These are phyloP conservation scores for Sporisorium iseilematis-ciliati DNA, from an alignment of 1,284 basidiomycete genomes.

Conservation along the genomic window DNA sequence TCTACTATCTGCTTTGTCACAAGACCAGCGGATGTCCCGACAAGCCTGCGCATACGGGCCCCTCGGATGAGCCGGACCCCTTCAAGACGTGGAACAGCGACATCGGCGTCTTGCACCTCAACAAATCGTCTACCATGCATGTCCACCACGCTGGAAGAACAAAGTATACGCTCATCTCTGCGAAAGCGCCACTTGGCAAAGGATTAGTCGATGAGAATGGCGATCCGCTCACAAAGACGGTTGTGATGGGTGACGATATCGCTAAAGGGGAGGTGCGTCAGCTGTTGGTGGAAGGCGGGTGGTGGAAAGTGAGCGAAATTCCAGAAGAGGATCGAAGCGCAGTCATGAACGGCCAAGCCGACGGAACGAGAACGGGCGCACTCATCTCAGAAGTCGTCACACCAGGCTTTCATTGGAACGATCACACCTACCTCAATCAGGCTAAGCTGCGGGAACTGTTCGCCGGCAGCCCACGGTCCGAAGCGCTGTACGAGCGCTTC, in stretches of 20 bases:
- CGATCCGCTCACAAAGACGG: slow-evolving; percentile 35
- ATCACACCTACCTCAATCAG: slow-evolving; percentile 49
- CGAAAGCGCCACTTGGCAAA: slow-evolving; percentile 41
- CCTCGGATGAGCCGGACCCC: slow-evolving; percentile 22
- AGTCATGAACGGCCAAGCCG: slow-evolving; percentile 14
- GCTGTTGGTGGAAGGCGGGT: slow-evolving; percentile 49
- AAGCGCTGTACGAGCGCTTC: slow-evolving; percentile 32
- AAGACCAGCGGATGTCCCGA: slow-evolving; percentile 24
- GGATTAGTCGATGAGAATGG: slow-evolving; percentile 36
- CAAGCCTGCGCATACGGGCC: slow-evolving; percentile 8
- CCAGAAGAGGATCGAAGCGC: slow-evolving; percentile 32
- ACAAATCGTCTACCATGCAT: slow-evolving; percentile 55
- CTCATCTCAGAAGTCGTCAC: slow-evolving; percentile 57
- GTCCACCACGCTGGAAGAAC: slow-evolving; percentile 51
- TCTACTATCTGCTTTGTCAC: slow-evolving; percentile 55
- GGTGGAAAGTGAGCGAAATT: slow-evolving; percentile 59
- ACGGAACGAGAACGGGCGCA: slow-evolving; percentile 27
- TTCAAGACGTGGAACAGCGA: slow-evolving; percentile 49
- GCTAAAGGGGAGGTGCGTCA: slow-evolving; percentile 51
- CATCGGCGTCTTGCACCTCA: slow-evolving; percentile 48
- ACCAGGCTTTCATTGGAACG: slow-evolving; percentile 55
- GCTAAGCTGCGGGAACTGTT: slow-evolving; percentile 38
- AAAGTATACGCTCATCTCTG: slow-evolving; percentile 55
- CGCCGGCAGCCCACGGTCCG: slow-evolving; percentile 20
- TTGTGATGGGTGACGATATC: slow-evolving; percentile 51